Evolutionary conservation across 768 basidiomycete genomes (phyloP), one percentile per base, ranked within the genome.

Genomic region (Phylloporus sp.): DNA sequence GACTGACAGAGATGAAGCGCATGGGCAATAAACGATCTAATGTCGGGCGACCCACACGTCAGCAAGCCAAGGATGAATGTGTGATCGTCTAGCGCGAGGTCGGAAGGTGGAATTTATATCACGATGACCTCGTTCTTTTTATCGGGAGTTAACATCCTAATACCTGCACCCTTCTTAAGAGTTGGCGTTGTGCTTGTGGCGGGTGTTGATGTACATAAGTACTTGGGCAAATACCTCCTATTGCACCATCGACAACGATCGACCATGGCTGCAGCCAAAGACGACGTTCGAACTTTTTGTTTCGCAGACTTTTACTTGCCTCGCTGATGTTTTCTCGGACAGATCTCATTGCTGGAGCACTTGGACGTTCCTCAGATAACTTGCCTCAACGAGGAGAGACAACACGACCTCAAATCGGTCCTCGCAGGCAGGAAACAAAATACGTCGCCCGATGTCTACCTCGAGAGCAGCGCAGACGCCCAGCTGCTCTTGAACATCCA

Each of bases 61-160:
- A 94, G 62, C 82, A 98, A 61, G 93, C 95, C 11, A 85, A 87
- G 69, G 89, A 92, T 48, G 95, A 98, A 61, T 94, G 94, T 73
- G 80, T 91, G 45, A 83, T 96, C 49, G 80, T 82, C 58, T 84
- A 71, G 64, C 26, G 32, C n/a, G n/a, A 18, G 38, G 27, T 38
- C 31, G 28, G 38, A 38, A 40, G 43, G 42, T 49, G 29, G 45
- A 39, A 33, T 49, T 48, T 42, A 46, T 35, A 27, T 49, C 55
- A 37, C 44, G 34, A 18, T 15, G 34, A 35, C 37, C 39, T 50
- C 24, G 36, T 23, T 38, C 24, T 40, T 38, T 33, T 18, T 32
- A 17, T 34, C 24, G 31, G 17, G 32, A 44, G 22, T 48, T 27
- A 11, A 36, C 35, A 27, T 31, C 37, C 42, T 56, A 53, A 59